Conservation (phyloP, 2,329 filamentous ascomycete species). For the Fusarium algeriense region DNA sequence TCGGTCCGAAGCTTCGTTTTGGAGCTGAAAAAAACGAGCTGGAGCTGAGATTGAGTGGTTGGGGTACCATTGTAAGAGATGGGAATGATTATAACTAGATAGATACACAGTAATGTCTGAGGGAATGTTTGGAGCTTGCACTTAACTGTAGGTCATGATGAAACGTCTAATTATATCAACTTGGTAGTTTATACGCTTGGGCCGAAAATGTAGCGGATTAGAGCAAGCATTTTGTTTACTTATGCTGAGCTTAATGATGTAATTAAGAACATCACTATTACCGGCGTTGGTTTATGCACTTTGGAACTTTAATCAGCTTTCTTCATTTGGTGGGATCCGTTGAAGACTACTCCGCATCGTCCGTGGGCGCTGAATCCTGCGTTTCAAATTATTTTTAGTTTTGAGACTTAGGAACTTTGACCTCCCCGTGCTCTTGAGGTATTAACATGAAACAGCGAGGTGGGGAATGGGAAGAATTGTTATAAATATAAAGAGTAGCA, state of each 20-base stretch:
- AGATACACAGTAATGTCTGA: accelerated
- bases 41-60: background rate
- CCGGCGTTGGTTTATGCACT: background rate
- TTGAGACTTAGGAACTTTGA: background rate
- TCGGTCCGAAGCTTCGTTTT: background rate
- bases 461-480: accelerated
- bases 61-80: background rate
- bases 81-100: accelerated
- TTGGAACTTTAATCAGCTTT: accelerated
- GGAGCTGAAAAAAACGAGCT: accelerated
- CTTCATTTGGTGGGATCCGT: background rate
- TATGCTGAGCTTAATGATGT: background rate
- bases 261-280: background rate
- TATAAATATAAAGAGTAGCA: background rate
- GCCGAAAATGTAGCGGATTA: background rate
- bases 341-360: background rate
- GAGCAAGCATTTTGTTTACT: background rate
- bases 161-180: background rate
- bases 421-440: background rate
- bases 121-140: accelerated
- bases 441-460: background rate
- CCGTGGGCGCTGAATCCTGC: background rate
- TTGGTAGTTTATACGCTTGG: background rate
- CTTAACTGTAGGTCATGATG: accelerated
- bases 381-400: background rate